Conservation (phyloP, 1,139 yeast genomes). For the Pichia sp. region DNA sequence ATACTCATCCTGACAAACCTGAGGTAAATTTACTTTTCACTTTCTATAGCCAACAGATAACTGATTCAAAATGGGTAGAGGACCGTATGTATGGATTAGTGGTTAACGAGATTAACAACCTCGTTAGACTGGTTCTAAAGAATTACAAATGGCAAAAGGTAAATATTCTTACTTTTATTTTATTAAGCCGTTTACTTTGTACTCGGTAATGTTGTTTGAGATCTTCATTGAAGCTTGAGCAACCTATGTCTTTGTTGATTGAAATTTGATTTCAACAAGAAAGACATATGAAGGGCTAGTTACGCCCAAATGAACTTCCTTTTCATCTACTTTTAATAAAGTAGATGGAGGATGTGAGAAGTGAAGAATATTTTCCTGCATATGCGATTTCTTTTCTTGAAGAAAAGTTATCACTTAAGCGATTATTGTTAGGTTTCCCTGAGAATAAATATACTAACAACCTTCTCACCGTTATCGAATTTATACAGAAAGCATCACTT, state of each 20-base stretch:
- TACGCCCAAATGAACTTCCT: not conserved
- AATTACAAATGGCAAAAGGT: conserved; percentile 6
- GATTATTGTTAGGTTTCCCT: not conserved
- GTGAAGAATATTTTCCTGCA: not conserved
- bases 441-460: conserved; percentile 8
- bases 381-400: not conserved
- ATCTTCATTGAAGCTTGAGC: conserved; percentile 8
- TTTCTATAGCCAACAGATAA: conserved; percentile 4
- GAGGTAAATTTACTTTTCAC: not conserved
- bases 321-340: not conserved
- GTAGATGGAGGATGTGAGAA: not conserved
- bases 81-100: conserved; percentile 62
- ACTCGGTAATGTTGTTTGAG: conserved; percentile 5
- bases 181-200: not conserved
- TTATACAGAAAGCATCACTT: conserved; percentile 74
- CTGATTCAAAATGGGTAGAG: conserved; percentile 76
- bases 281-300: conserved; percentile 19
- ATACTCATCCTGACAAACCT: too few species aligned
- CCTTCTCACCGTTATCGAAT: not conserved
- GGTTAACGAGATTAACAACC: not conserved
- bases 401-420: too few species aligned
- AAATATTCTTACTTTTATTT: conserved; percentile 10
- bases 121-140: not conserved
- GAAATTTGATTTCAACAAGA: not conserved
- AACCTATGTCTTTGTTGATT: conserved; percentile 14